These are phyloP conservation scores for Umbellularia californica DNA, from an alignment of 164 flowering plant genomes.

Conservation along the genomic window DNA sequence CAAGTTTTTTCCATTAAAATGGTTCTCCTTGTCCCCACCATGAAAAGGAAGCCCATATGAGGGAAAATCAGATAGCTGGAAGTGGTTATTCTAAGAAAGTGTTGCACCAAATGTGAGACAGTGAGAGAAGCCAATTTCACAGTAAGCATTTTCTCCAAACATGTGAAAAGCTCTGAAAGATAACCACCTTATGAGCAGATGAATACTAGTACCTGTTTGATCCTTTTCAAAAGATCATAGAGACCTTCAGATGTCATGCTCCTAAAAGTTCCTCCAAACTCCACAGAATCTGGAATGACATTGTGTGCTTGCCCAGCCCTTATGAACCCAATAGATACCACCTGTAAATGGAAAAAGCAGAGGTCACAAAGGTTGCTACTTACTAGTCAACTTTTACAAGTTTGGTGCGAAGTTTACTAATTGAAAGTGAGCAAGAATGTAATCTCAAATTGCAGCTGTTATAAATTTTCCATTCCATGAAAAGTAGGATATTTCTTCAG, in stretches of 20 bases:
- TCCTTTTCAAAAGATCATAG: constrained; percentile 37
- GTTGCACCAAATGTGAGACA: too few species aligned
- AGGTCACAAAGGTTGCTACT: background rate
- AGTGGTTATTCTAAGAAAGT: too few species aligned
- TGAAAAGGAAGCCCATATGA: too few species aligned
- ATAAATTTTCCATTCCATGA: background rate
- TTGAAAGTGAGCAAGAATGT: background rate
- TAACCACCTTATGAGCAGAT: background rate
- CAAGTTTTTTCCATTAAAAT: too few species aligned
- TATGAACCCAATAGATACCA: constrained; percentile 52
- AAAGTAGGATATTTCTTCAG: too few species aligned
- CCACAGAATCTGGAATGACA: constrained; percentile 54
- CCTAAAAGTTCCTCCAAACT: constrained; percentile 70
- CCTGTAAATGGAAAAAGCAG: constrained; percentile 28
- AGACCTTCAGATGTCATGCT: constrained; percentile 52
- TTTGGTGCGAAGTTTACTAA: background rate
- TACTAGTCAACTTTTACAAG: background rate
- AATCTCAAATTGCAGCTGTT: background rate
- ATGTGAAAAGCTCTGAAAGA: background rate
- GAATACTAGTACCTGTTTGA: constrained; percentile 49
- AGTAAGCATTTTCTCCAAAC: background rate
- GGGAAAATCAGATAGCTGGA: too few species aligned
- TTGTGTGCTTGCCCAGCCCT: constrained; percentile 49
- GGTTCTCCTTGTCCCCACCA: too few species aligned
- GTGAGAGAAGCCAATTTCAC: too few species aligned